A percentile compares a stretch with the other conserved stretches of the same genome.
Conservation (phyloP, 2,329 filamentous ascomycete genomes). For the Stemphylium vesicarium region DNA sequence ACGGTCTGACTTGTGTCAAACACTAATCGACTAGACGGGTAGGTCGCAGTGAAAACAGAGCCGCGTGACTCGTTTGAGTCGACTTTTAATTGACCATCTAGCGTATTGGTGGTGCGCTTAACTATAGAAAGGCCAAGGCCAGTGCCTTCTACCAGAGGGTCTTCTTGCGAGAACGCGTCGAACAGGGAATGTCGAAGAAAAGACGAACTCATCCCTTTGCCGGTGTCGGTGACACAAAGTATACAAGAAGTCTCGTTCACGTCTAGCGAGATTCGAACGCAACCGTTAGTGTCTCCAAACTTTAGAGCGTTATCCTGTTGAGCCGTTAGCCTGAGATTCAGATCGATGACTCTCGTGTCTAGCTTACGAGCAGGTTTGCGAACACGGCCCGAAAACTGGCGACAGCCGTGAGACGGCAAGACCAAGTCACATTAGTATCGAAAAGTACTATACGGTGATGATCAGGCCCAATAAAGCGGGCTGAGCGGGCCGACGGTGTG, state of each 20-base stretch:
- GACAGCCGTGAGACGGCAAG: slow-evolving; percentile 3
- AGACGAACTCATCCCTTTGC: slow-evolving; percentile 4
- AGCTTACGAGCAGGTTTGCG: slow-evolving; percentile 8
- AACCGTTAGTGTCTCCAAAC: slow-evolving; percentile 1
- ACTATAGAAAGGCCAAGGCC: slow-evolving; percentile 14
- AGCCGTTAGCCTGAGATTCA: not conserved
- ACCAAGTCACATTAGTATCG: slow-evolving; percentile 4
- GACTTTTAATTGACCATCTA: slow-evolving; percentile 1
- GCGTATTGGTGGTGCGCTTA: slow-evolving; percentile 7
- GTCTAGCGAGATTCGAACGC: slow-evolving; percentile 10
- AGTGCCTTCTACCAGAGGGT: slow-evolving; percentile 6
- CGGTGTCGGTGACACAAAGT: slow-evolving; percentile 1
- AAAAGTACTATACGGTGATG: slow-evolving; percentile 4
- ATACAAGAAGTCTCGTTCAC: not conserved
- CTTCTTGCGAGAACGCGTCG: slow-evolving; percentile 12
- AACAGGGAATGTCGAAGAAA: slow-evolving; percentile 11
- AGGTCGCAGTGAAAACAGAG: slow-evolving; percentile 5
- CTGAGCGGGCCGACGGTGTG: not conserved
- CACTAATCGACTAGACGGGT: not conserved
- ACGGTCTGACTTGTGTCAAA: not conserved
- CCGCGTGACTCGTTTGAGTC: slow-evolving; percentile 7
- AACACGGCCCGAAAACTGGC: slow-evolving; percentile 10
- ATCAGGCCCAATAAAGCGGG: not conserved
- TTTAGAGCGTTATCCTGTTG: slow-evolving; percentile 9
- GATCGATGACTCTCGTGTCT: too few species aligned